Evolutionary conservation across 2,329 filamentous ascomycete species (phyloP).

Genomic region (Pseudopithomyces chartarum): DNA sequence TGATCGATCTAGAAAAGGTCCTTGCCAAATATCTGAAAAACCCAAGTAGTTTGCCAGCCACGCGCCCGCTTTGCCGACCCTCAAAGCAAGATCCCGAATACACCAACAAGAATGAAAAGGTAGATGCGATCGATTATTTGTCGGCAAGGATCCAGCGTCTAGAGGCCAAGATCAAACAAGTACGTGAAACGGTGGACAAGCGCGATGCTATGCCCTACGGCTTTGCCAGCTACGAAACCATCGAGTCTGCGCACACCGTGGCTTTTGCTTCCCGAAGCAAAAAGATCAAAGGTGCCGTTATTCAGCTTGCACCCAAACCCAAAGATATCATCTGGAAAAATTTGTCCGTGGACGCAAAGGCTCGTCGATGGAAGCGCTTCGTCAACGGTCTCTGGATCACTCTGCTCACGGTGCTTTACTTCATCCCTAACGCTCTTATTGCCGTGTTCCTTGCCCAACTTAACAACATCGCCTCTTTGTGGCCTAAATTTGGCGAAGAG

Average conservation of each 20-base stretch:
- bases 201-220: constrained; percentile 89
- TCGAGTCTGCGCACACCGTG: constrained; percentile 84
- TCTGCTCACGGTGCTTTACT: constrained; percentile 81
- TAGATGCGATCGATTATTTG: constrained; percentile 94
- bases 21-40: constrained; percentile 91
- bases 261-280: constrained; percentile 82
- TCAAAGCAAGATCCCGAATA: constrained; percentile 72
- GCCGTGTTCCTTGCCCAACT: constrained; percentile 92
- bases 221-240: constrained; percentile 90
- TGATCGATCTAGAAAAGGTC: constrained; percentile 80
- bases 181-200: constrained; percentile 80
- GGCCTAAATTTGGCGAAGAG: constrained; percentile 72
- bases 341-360: constrained; percentile 71
- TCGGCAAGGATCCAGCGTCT: constrained; percentile 82
- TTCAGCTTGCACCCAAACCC: constrained; percentile 80
- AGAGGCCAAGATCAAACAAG: constrained; percentile 82
- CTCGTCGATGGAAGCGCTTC: constrained; percentile 73
- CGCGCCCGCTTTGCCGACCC: constrained; percentile 77
- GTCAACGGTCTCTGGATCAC: constrained; percentile 85
- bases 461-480: constrained; percentile 77
- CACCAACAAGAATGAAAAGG: constrained; percentile 71
- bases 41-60: constrained; percentile 76
- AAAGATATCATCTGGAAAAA: constrained; percentile 98
- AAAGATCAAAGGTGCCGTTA: constrained; percentile 76
- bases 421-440: constrained; percentile 91